Evolutionary conservation across 345 rosid species (phyloP).

Genomic region (Balakata baccata): DNA sequence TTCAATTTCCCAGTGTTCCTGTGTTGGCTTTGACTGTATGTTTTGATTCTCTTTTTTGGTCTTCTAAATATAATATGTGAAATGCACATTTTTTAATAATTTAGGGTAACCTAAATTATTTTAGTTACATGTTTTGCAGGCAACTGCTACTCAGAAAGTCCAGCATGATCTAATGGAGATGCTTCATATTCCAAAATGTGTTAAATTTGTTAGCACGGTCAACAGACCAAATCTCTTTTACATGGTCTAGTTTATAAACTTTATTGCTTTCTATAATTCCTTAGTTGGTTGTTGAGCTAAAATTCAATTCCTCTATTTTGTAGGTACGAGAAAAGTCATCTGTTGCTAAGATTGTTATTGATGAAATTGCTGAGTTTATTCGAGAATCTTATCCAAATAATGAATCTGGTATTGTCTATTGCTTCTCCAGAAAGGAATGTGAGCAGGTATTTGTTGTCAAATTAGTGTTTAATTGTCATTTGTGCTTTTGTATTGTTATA

Average conservation of each 20-base stretch:
- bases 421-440: conserved; percentile 94
- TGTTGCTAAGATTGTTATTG: conserved; percentile 69
- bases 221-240: conserved; percentile 96
- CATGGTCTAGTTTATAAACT: conserved; percentile 46
- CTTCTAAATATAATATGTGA: background rate
- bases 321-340: conserved; percentile 90
- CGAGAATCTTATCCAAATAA: conserved; percentile 72
- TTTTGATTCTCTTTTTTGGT: conserved; percentile 3
- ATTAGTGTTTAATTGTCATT: conserved; percentile 9
- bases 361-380: conserved; percentile 80
- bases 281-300: conserved; percentile 14
- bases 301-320: conserved; percentile 13
- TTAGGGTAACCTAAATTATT: conserved; percentile 12
- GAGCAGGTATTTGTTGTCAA: conserved; percentile 63
- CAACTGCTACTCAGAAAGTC: conserved; percentile 92
- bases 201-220: conserved; percentile 89
- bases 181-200: conserved; percentile 73
- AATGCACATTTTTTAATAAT: background rate
- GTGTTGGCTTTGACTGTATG: conserved; percentile 90
- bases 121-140: conserved; percentile 45
- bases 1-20: conserved; percentile 84
- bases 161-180: conserved; percentile 85
- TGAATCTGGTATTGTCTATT: conserved; percentile 93
- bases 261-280: conserved; percentile 16
- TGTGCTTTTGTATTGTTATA: conserved; percentile 8